Percentiles rank a stretch among this genome's conserved stretches.
phyloP scores from a whole-genome alignment of 1,284 basidiomycete genomes.

The Rhodotorula sp. region DNA sequence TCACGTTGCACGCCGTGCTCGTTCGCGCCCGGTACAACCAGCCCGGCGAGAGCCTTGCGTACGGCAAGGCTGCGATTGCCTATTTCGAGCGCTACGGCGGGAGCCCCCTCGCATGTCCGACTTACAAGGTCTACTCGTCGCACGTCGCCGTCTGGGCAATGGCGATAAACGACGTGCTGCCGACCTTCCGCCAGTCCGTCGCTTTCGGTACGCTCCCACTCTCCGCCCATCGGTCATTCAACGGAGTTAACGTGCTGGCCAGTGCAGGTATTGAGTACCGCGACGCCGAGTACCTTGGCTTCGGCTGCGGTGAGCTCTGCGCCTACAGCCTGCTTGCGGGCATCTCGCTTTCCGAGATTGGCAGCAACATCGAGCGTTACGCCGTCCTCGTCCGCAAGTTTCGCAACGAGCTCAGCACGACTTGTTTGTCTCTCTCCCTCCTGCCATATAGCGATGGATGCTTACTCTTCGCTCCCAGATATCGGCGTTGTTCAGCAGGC shows the following conservation, averaged over 20 bases:
- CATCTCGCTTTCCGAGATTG: slow-evolving; percentile 19
- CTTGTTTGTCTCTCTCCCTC: slow-evolving; percentile 2
- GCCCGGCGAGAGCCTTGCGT: slow-evolving; percentile 12
- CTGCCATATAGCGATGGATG: background rate
- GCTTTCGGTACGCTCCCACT: slow-evolving; percentile 6
- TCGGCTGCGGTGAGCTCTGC: slow-evolving; percentile 33
- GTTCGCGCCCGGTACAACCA: slow-evolving; percentile 22
- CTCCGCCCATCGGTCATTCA: background rate
- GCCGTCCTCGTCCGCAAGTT: slow-evolving; percentile 40
- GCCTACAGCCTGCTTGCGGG: slow-evolving; percentile 19
- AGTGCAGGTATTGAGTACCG: slow-evolving; percentile 27
- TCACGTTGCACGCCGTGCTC: slow-evolving; percentile 37
- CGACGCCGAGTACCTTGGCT: slow-evolving; percentile 39
- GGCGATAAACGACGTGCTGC: slow-evolving; percentile 20
- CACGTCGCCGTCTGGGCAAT: slow-evolving; percentile 32
- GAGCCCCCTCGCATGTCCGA: slow-evolving; percentile 34
- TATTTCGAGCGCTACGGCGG: slow-evolving; percentile 35
- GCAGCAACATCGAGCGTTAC: slow-evolving; percentile 37
- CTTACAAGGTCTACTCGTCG: slow-evolving; percentile 38
- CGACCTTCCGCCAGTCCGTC: slow-evolving; percentile 22
- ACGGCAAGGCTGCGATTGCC: slow-evolving; percentile 29
- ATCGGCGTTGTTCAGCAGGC: slow-evolving; percentile 35
- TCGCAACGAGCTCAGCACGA: slow-evolving; percentile 37
- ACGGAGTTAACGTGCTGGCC: no score
- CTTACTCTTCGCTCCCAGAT: slow-evolving; percentile 5